These are phyloP conservation scores for Schizophyllum commune DNA, from an alignment of 1,284 basidiomycete genomes.

Conservation along the genomic window DNA sequence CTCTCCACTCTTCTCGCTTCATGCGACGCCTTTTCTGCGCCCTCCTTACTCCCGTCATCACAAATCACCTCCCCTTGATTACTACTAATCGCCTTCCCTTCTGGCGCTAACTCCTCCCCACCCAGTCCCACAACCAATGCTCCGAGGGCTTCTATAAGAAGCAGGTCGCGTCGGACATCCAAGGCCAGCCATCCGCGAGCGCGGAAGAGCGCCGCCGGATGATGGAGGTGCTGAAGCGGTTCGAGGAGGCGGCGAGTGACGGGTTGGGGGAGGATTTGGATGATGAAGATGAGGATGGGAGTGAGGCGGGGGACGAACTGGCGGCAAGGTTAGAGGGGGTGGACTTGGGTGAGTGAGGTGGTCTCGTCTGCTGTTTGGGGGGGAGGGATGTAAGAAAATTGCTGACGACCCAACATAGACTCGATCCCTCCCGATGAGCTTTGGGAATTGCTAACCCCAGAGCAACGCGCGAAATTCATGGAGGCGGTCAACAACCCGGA, in stretches of 20 bases:
- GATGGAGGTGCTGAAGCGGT: slow-evolving; percentile 60
- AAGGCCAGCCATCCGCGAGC: slow-evolving; percentile 42
- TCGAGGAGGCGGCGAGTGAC: slow-evolving; percentile 46
- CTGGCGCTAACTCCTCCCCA: no score
- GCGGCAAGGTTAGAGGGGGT: slow-evolving; percentile 44
- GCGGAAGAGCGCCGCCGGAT: slow-evolving; percentile 51
- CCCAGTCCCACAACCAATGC: slow-evolving; percentile 64
- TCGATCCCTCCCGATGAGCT: slow-evolving; percentile 47
- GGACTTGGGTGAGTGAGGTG: slow-evolving; percentile 50
- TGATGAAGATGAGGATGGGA: slow-evolving; percentile 31
- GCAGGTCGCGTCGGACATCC: slow-evolving; percentile 57
- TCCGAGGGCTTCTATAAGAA: slow-evolving; percentile 72
- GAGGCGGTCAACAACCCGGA: slow-evolving; percentile 48
- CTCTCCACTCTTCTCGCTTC: not conserved
- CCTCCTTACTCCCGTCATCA: no score
- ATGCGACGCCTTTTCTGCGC: no score
- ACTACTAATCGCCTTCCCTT: no score
- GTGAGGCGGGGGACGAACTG: slow-evolving; percentile 36
- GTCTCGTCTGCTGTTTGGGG: not conserved
- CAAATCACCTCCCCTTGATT: no score
- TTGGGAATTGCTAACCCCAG: slow-evolving; percentile 53
- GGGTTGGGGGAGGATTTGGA: slow-evolving; percentile 25
- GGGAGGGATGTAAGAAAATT: not conserved
- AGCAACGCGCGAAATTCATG: slow-evolving; percentile 53
- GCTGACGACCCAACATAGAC: slow-evolving; percentile 27